Evolutionary conservation across 148 eudicot species (phyloP), one percentile per base, ranked within the genome.

Genomic region (Rhododendron vialii): DNA sequence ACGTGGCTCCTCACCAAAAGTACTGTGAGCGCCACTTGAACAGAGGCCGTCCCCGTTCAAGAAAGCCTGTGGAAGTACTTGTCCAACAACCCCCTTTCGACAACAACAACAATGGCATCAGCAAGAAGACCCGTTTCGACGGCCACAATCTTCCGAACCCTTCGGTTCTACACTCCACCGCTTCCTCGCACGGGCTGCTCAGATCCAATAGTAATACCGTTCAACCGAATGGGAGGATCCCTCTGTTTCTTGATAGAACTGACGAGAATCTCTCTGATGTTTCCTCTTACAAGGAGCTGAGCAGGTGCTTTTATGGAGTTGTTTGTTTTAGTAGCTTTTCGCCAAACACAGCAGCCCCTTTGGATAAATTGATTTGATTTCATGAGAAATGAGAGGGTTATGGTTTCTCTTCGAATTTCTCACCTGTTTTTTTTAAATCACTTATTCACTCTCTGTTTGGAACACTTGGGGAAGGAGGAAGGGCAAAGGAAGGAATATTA

Each of bases 1-100:
- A 93, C 84, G 96, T 92, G 88, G 96, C 93, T 83, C 96, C 98
- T 33, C 86, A 90, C 26, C 94, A 92, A 35, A 96, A 92, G 84
- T 96, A 96, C 92, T 96, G 98, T 74, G 98, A 96, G 91, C 96
- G 95, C 80, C 98, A 96, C 87, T 82, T 95, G 89, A 93, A 96
- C 85, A 91, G 95, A 90, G 94, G 96, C 84, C 94, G 98, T 85
- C 93, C 98, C 89, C 96, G 98, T 96, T 96, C 98, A 96, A 96
- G 98, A 96, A 96, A 96, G 98, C 98, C 85, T 93, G 98, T 96
- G 98, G 98, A 96, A 96, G 83, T 84, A 50, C 48, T 84, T 71
- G 35, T 26, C 50, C 47, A 87, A 38, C 75, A 88, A 76, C 61
- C 53, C 33, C 41, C 2, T 83, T 82, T 17, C 85, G 50, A 1